Evolutionary conservation across 106 monocot genomes (phyloP), one percentile per base, ranked within the genome.

Genomic region (Chionographis japonica): DNA sequence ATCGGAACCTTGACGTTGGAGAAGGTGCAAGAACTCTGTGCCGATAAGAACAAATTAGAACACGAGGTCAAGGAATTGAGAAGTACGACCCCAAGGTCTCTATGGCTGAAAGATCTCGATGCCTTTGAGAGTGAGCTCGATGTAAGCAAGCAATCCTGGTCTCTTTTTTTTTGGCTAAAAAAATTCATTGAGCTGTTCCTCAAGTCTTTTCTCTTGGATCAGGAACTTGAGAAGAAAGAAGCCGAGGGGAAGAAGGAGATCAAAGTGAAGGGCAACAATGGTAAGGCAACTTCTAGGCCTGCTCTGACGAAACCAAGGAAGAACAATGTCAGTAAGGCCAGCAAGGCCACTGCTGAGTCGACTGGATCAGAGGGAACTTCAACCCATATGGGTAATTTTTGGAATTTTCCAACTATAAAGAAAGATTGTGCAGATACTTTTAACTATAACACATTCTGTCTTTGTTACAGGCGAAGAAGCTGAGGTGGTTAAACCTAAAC

Each of bases 71-170:
- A 70, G 2, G 78, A 78, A 57, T 66, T 97, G 62, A 84, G 75
- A 61, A 77, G 52, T 40, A 42, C 89, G 12, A 60, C 89, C 1
- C 77, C 71, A 1, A 86, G 54, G 19, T 69, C 84, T 36, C 72
- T 97, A 17, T 97, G 95, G 95, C 18, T 62, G 58, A 86, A 71
- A 68, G 95, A 97, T 69, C 88, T 97, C 40, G 89, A 92, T 72
- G 84, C 89, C 10, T 60, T 97, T 15, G 95, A 87, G 50, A 70
- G 55, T 12, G 77, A 84, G 57, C 71, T 86, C 4, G 82, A 89
- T 66, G 93, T 89, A 68, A 75, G 79, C 56, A 19, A 13, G 27
- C 27, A 27, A 27, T 27, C 27, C 0, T 27, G 27, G 1, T 27
- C 27, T 27, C 27, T 16, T 15, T 4, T 69, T 2, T 35, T 36